Base-by-base conservation (phyloP, 768 basidiomycete genomes). In the Kwoniella bestiolae region DNA sequence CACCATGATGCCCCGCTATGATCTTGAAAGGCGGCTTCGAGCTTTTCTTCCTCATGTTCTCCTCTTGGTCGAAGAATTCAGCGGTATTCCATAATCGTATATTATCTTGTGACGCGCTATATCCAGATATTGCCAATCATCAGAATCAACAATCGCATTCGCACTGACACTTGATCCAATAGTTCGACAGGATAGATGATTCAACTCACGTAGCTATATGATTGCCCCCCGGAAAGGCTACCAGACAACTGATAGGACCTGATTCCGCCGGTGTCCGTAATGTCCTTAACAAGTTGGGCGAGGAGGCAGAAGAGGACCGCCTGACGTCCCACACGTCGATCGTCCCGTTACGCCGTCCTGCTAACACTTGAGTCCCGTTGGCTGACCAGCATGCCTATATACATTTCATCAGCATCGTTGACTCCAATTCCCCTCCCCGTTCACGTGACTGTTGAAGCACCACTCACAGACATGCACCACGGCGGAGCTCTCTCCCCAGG, bases 241-340 rank as follows among this genome's bases (percentile, higher is more conserved):
- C 90, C 1, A 99, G 88, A 77, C 92, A 92, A 16, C 91, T 93
- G 31, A 98, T 92, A 0, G 92, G 89, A 14, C 94, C 93, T 26
- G 93, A 94, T 72, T 91, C 92, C 26, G 86, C 74, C 1, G 94
- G 94, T 77, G 94, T 95, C 32, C 89, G 87, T 62, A 97, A 83
- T 5, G 88, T 92, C 78, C 90, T 92, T 61, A 93, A 79, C 50
- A 94, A 79, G 58, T 88, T 87, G 12, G 94, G 92, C n/a, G 88
- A 87, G 60, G 84, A 85, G 5, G 80, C 76, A 49, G 86, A 86
- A 0, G 87, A 87, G 59, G 87, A 84, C 28, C 84, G 83, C n/a
- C 94, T 89, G 8, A 94, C 88, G 78, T 98, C 96, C 91, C 92
- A 98, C 16, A 96, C 87, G 74, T 96, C 92, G 55, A 98, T 86